Conservation (phyloP, 176 grass and related monocot genomes). For the Rhynchospora breviuscula region DNA sequence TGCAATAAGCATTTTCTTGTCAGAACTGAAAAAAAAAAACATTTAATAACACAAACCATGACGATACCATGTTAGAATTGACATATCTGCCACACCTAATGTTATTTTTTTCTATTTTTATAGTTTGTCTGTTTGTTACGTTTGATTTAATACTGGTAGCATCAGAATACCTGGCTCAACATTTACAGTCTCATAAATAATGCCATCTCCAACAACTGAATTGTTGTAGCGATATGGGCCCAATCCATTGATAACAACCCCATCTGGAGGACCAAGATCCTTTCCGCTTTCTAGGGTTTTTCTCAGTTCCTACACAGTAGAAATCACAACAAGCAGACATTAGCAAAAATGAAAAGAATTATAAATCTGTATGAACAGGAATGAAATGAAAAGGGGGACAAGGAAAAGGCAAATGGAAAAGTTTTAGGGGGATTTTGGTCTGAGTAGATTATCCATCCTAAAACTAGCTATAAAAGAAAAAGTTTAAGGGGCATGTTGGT, state of each 20-base stretch:
- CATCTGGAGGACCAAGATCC: constrained; percentile 52
- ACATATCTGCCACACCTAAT: not conserved
- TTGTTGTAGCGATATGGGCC: constrained; percentile 72
- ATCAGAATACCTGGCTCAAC: constrained; percentile 52
- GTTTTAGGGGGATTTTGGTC: not conserved
- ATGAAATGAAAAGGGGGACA: not conserved
- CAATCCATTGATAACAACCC: constrained; percentile 63
- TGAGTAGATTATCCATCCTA: not conserved
- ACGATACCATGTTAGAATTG: not conserved
- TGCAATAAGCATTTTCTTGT: not conserved
- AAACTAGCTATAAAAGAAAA: not conserved
- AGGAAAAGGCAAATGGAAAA: not conserved
- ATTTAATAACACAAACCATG: not conserved
- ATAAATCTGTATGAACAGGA: not conserved
- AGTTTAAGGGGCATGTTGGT: not conserved
- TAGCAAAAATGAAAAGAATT: not conserved
- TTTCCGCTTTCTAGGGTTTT: constrained; percentile 48
- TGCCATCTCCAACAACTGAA: constrained; percentile 49
- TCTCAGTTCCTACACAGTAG: constrained; percentile 35
- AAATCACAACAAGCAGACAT: not conserved
- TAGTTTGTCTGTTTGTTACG: not conserved
- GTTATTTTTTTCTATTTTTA: not conserved
- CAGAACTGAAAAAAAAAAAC: not conserved
- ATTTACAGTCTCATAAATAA: constrained; percentile 67
- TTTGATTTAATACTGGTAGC: not conserved